Conservation (phyloP, 139 green algal genomes). For the Micractinium conductrix region DNA sequence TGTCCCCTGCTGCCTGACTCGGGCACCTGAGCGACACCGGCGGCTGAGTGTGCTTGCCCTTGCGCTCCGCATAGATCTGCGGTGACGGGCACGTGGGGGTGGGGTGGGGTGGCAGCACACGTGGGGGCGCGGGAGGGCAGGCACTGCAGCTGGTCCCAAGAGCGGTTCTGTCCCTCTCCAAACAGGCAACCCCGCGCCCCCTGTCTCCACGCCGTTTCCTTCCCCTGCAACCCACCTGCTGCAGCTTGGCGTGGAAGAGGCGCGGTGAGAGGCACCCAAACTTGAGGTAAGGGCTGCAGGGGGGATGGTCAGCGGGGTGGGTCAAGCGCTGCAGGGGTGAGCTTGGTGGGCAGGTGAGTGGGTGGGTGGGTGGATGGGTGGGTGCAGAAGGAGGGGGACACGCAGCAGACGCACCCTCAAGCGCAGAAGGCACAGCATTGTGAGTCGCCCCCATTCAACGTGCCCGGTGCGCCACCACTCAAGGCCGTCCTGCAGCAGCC, state of each 20-base stretch:
- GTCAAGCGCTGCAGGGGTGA: neutral
- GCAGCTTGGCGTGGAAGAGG: constrained; percentile 56
- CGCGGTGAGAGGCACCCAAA: constrained; percentile 68
- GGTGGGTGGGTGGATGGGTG: neutral
- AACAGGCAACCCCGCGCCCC: neutral
- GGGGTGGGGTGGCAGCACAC: neutral
- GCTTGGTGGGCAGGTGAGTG: neutral
- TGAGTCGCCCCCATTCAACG: neutral
- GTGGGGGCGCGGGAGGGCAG: neutral
- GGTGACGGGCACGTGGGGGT: neutral
- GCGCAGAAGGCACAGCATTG: neutral
- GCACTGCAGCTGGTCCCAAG: neutral
- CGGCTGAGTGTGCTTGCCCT: constrained; percentile 76
- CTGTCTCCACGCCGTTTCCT: no score
- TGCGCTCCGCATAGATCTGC: constrained; percentile 40
- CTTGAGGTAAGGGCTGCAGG: constrained; percentile 83
- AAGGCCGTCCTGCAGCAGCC: neutral
- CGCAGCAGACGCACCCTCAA: neutral
- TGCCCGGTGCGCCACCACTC: neutral
- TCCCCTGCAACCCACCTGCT: no score
- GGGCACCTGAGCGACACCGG: constrained; percentile 73
- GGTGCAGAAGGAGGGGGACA: neutral
- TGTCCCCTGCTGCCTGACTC: neutral
- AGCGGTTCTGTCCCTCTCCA: neutral
- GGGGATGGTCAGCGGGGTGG: neutral